A percentile compares a stretch with the other conserved stretches of the same genome.
phyloP scores from a whole-genome alignment of 169 alveolate genomes.

The Perkinsus marinus region DNA sequence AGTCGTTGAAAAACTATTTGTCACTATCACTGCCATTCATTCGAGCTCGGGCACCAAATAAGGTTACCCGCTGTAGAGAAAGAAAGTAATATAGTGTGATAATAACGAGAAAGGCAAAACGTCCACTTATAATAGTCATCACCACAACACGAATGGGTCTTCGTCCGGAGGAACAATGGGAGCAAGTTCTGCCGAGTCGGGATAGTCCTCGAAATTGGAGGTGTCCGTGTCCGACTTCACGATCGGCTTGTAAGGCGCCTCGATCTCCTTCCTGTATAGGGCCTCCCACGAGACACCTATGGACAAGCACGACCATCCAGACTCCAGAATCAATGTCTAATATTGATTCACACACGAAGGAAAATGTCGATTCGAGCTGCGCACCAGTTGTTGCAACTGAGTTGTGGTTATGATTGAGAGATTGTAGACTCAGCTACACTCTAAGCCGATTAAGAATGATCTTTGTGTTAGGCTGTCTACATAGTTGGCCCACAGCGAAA shows the following conservation, averaged over 20 bases:
- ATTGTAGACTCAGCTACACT: too few relatives aligned
- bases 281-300: conserved; percentile 25
- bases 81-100: not conserved
- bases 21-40: too few relatives aligned
- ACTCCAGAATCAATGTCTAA: too few relatives aligned
- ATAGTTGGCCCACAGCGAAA: too few relatives aligned
- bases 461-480: too few relatives aligned
- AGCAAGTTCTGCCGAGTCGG: conserved; percentile 43
- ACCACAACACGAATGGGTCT: conserved; percentile 59
- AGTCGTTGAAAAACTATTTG: too few relatives aligned
- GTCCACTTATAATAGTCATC: not conserved
- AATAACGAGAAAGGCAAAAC: not conserved
- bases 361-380: too few relatives aligned
- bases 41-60: not conserved
- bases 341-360: too few relatives aligned
- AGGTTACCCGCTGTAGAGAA: not conserved
- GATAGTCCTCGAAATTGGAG: conserved; percentile 38
- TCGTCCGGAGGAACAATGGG: conserved; percentile 39
- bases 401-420: too few relatives aligned
- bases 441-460: too few relatives aligned
- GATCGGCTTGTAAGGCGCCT: conserved; percentile 40
- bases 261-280: conserved; percentile 22
- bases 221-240: conserved; percentile 40
- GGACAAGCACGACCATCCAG: too few relatives aligned
- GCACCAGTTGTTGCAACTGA: too few relatives aligned